These are phyloP conservation scores for Phaffia australis DNA, from an alignment of 768 basidiomycete genomes.

Conservation along the genomic window DNA sequence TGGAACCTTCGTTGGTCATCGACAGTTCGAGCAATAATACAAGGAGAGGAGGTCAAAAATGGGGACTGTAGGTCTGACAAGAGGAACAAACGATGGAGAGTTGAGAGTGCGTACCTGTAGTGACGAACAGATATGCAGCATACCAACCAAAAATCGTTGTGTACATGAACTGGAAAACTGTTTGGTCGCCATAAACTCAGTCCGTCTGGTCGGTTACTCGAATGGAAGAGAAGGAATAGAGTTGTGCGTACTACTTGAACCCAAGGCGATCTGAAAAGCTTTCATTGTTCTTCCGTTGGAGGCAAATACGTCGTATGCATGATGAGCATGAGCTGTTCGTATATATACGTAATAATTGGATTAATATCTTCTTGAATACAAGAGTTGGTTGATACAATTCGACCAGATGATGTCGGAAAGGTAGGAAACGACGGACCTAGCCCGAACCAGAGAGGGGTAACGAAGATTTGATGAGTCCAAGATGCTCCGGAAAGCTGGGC, in stretches of 20 bases:
- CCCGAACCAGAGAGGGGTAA: constrained; percentile 78
- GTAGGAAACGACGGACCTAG: constrained; percentile 49
- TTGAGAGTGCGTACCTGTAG: constrained; percentile 47
- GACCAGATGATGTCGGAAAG: not conserved
- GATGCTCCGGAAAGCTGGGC: constrained; percentile 58
- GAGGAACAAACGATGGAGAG: not conserved
- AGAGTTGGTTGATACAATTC: constrained; percentile 1
- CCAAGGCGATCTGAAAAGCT: constrained; percentile 58
- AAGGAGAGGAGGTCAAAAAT: not conserved
- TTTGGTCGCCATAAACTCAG: not conserved
- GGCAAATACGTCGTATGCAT: constrained; percentile 76
- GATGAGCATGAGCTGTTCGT: constrained; percentile 74
- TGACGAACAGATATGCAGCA: constrained; percentile 71
- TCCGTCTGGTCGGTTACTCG: constrained; percentile 16
- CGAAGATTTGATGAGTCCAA: constrained; percentile 54
- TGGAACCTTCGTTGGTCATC: constrained; percentile 41
- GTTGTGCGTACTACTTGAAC: constrained; percentile 43
- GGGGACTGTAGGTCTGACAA: too few species aligned
- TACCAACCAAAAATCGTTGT: constrained; percentile 89
- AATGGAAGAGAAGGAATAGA: constrained; percentile 12
- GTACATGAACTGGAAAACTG: constrained; percentile 79
- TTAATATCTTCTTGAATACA: too few species aligned
- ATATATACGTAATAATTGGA: not conserved
- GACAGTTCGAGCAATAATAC: not conserved
- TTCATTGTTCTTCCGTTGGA: constrained; percentile 54